These are phyloP conservation scores for Bolboschoenus planiculmis DNA, from an alignment of 176 grass and related monocot genomes.

Conservation along the genomic window DNA sequence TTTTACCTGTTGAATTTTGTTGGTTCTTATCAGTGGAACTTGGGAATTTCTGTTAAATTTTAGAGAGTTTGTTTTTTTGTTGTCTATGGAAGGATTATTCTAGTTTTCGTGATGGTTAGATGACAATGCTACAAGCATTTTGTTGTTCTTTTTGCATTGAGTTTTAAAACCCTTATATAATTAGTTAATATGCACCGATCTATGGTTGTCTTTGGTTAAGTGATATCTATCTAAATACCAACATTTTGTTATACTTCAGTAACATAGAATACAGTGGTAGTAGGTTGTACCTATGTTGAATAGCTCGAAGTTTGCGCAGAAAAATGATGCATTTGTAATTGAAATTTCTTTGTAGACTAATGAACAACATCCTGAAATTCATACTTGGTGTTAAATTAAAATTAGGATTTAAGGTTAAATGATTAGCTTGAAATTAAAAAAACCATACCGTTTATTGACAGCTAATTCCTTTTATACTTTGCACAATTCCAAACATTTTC, in stretches of 20 bases:
- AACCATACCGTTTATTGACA: too few relatives aligned
- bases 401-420: too few relatives aligned
- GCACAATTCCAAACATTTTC: too few relatives aligned
- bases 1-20: slow-evolving; percentile 3
- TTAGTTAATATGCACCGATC: neutral
- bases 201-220: neutral
- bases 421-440: too few relatives aligned
- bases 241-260: neutral
- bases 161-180: neutral
- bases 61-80: slow-evolving; percentile 3
- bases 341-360: neutral
- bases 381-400: too few relatives aligned
- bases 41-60: neutral
- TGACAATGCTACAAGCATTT: neutral
- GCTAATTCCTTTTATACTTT: too few relatives aligned
- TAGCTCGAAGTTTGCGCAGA: neutral
- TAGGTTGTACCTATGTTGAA: neutral
- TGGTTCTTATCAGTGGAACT: neutral
- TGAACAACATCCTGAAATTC: too few relatives aligned
- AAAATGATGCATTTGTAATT: neutral
- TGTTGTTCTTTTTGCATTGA: neutral
- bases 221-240: neutral
- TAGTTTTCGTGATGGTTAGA: neutral
- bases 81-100: neutral
- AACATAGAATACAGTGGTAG: neutral